Evolutionary conservation across 371 early-diverging fungal genomes (phyloP), one percentile per base, ranked within the genome.

Genomic region (Syncephalastrum racemosum): DNA sequence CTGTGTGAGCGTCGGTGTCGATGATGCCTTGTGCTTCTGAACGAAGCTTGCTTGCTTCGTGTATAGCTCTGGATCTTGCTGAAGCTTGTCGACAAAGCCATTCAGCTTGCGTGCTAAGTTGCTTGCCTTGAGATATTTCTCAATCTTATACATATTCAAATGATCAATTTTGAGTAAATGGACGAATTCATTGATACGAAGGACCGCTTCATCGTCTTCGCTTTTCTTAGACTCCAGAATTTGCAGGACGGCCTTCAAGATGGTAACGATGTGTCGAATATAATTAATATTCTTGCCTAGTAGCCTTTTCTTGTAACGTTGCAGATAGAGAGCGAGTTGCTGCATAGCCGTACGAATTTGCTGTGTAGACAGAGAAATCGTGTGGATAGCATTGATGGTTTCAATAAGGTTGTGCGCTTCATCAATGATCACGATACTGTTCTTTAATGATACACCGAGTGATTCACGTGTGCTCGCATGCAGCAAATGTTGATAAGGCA

Each of bases 321-420:
- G 54, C n/a, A 88, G 72, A 68, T 97, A 97, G 23, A 73, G 50
- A n/a, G 70, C 62, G 6, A 93, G 60, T 54, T 86, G 84, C 4
- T 70, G 66, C 31, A 75, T 63, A 1, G 90, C 82, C 47, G 77
- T 58, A 10, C 60, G 50, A 12, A 87, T 62, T 53, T 87, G 83
- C 1, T 53, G 57, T 27, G 74, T 47, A 4, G 77, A 67, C 5
- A 90, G 45, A 1, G 62, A 24, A 1, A 82, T 73, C 0, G 88
- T 83, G 54, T 89, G 81, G 23, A 84, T 77, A 8, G 84, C 67
- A 31, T 81, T 76, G 23, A 91, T 71, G 1, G 91, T 88, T 60
- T 91, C 90, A 23, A 89, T 85, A 46, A 90, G 63, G 56, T 96
- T 94, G 65, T 94, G 95, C 0, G 97, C 97, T 70, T 95, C 96